These are phyloP conservation scores for Aciculosporium take DNA, from an alignment of 2,329 filamentous ascomycete genomes.

Conservation along the genomic window DNA sequence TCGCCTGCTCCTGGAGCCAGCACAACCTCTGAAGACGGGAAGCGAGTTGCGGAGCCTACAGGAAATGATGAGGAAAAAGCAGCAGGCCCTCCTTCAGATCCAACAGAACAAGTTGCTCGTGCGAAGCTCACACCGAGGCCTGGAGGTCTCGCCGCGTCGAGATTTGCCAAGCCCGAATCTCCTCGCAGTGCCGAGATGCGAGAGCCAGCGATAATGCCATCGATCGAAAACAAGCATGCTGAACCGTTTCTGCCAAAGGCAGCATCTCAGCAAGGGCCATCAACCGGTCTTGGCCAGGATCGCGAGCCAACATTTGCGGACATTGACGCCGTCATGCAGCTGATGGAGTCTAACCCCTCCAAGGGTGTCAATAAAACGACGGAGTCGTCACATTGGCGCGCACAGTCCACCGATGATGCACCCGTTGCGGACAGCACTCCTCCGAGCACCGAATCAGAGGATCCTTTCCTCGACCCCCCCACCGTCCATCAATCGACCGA, in stretches of 20 bases:
- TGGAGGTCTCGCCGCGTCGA: constrained; percentile 29
- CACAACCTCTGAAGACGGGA: constrained; percentile 1
- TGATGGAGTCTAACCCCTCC: constrained; percentile 59
- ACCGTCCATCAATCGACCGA: constrained; percentile 34
- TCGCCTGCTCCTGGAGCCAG: constrained; percentile 12
- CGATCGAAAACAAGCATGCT: constrained; percentile 14
- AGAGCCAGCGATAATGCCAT: constrained; percentile 15
- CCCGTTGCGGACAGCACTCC: constrained; percentile 30
- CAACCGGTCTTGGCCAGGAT: constrained; percentile 7
- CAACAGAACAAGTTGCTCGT: constrained; percentile 11
- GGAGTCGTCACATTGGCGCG: constrained; percentile 30
- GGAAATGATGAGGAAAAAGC: background rate
- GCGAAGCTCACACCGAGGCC: constrained; percentile 23
- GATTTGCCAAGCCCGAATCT: constrained; percentile 28
- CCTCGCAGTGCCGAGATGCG: constrained; percentile 10
- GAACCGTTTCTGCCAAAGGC: background rate
- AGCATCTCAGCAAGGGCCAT: background rate
- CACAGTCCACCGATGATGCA: constrained; percentile 15
- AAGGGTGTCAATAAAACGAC: constrained; percentile 55
- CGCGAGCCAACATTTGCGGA: constrained; percentile 55
- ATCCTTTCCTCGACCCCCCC: constrained; percentile 45
- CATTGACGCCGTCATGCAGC: constrained; percentile 84
- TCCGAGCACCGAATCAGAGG: constrained; percentile 42
- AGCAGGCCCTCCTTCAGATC: constrained; percentile 1
- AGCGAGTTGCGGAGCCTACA: background rate